phyloP scores from a whole-genome alignment of 257 asterid genomes.

The Thymus quinquecostatus region DNA sequence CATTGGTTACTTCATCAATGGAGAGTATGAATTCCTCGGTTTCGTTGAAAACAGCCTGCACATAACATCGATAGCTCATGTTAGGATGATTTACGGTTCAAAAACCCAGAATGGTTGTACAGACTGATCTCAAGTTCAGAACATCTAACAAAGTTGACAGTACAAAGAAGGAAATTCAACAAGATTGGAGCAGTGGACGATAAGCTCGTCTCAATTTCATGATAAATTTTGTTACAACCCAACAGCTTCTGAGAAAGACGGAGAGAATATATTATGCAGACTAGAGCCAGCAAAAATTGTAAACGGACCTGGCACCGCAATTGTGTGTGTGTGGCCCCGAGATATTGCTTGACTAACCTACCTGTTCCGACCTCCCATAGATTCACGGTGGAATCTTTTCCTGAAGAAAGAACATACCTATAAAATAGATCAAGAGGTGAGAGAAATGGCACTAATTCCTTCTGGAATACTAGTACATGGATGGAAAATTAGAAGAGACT shows the following conservation, averaged over 20 bases:
- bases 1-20: slow-evolving; percentile 64
- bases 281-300: slow-evolving; percentile 19
- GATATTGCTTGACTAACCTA: slow-evolving; percentile 67
- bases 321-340: slow-evolving; percentile 64
- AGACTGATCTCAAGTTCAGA: not conserved
- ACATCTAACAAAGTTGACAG: not conserved
- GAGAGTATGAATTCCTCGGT: slow-evolving; percentile 73
- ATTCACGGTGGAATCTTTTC: slow-evolving; percentile 79
- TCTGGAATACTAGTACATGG: not conserved
- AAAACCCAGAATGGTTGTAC: not conserved
- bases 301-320: slow-evolving; percentile 69
- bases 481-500: not conserved
- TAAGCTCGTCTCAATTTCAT: not conserved
- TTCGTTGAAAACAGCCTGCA: slow-evolving; percentile 77
- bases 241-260: not conserved
- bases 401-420: slow-evolving; percentile 79
- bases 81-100: not conserved
- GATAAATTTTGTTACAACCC: not conserved
- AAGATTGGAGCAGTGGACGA: not conserved
- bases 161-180: not conserved
- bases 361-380: slow-evolving; percentile 87
- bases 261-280: not conserved
- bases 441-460: slow-evolving; percentile 29
- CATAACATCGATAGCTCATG: too few species aligned
- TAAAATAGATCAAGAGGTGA: slow-evolving; percentile 36